A percentile compares a stretch with the other conserved stretches of the same genome.
phyloP scores from a whole-genome alignment of 2,329 filamentous ascomycete species.

The Bipolaris sorokiniana region DNA sequence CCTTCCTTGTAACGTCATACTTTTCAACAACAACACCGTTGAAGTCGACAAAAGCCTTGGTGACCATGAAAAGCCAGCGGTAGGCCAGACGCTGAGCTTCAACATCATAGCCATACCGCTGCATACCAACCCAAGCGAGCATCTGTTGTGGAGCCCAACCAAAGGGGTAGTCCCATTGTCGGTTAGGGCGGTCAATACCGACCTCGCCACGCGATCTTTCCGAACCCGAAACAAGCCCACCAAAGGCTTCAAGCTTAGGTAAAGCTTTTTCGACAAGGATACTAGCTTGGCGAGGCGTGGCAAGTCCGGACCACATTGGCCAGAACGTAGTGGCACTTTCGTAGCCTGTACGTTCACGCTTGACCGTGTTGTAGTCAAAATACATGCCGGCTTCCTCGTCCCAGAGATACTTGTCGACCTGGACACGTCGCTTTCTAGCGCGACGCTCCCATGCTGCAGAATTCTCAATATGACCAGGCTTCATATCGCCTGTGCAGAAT shows the following conservation, averaged over 20 bases:
- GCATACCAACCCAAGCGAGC: constrained; percentile 90
- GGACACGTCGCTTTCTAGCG: constrained; percentile 79
- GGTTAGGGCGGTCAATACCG: constrained; percentile 82
- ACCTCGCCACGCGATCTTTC: constrained; percentile 84
- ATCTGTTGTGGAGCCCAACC: constrained; percentile 99
- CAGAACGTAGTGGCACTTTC: constrained; percentile 95
- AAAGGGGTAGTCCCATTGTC: constrained; percentile 98
- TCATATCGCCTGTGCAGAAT: constrained; percentile 71
- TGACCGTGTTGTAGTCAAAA: constrained; percentile 93
- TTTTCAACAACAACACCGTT: constrained; percentile 99
- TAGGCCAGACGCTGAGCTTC: constrained; percentile 90
- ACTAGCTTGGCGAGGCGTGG: constrained; percentile 84
- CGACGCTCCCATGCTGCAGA: constrained; percentile 91
- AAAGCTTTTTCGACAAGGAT: constrained; percentile 80
- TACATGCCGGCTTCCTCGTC: constrained; percentile 92
- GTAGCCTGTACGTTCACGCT: constrained; percentile 79
- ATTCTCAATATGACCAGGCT: constrained; percentile 74
- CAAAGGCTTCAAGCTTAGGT: constrained; percentile 85
- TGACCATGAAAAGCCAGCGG: constrained; percentile 98
- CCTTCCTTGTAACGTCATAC: constrained; percentile 90
- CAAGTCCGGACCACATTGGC: constrained; percentile 94
- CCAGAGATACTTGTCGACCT: constrained; percentile 94
- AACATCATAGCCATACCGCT: constrained; percentile 88
- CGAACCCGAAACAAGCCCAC: constrained; percentile 87
- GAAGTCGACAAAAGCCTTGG: constrained; percentile 97